Evolutionary conservation across 2,329 filamentous ascomycete species (phyloP).

Genomic region (Trichoderma koningii): DNA sequence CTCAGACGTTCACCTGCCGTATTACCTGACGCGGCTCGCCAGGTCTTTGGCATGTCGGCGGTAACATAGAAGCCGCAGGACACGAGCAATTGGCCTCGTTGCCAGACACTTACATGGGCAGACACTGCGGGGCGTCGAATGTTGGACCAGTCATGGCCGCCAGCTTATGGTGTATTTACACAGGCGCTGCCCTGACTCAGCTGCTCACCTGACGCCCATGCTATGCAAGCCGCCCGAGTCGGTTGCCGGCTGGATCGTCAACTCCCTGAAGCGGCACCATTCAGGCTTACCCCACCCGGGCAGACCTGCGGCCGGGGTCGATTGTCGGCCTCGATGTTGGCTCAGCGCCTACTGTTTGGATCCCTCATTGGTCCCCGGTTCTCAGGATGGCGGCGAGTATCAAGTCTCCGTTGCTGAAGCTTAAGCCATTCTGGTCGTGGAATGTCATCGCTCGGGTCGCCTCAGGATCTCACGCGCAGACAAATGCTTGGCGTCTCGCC

Average conservation of each 20-base stretch:
- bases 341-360: conserved; percentile 3
- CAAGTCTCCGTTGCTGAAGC: not conserved
- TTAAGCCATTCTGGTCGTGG: not conserved
- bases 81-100: not conserved
- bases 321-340: not conserved
- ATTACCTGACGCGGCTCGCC: conserved; percentile 16
- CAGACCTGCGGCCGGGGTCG: not conserved
- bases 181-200: conserved; percentile 25
- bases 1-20: not conserved
- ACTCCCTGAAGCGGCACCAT: conserved; percentile 15
- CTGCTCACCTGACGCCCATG: conserved; percentile 31
- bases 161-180: conserved; percentile 15
- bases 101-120: conserved; percentile 5
- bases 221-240: conserved; percentile 28
- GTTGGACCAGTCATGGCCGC: conserved; percentile 12
- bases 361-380: not conserved
- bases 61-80: not conserved
- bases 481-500: conserved; percentile 8
- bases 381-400: not conserved
- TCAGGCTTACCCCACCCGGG: conserved; percentile 13
- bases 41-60: not conserved
- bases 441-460: conserved; percentile 16
- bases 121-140: not conserved
- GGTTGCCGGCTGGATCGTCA: conserved; percentile 2
- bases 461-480: conserved; percentile 6